Evolutionary conservation across 352 stramenopile species (phyloP).

Genomic region (Globisporangium orthogonon): DNA sequence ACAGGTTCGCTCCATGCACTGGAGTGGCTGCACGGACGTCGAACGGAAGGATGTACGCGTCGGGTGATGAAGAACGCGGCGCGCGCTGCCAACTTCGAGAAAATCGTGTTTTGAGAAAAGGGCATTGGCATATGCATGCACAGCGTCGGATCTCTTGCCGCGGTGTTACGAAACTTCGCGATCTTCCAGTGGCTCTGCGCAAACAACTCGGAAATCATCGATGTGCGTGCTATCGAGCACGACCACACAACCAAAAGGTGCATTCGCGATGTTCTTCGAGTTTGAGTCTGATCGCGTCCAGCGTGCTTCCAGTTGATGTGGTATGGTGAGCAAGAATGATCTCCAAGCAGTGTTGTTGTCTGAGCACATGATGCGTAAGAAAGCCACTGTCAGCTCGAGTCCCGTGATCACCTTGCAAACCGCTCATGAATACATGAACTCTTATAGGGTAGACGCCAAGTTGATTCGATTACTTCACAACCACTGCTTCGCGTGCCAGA

Average conservation of each 20-base stretch:
- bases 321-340: too few relatives aligned
- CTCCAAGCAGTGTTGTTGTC: too few relatives aligned
- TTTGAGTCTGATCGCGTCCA: not conserved
- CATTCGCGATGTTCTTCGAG: not conserved
- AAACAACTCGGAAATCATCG: not conserved
- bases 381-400: too few relatives aligned
- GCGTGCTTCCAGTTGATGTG: too few relatives aligned
- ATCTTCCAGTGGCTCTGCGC: not conserved
- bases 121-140: not conserved
- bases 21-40: too few relatives aligned
- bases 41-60: not conserved
- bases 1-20: too few relatives aligned
- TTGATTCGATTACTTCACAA: too few relatives aligned
- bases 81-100: not conserved
- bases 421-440: too few relatives aligned
- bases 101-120: not conserved
- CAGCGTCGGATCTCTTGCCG: not conserved
- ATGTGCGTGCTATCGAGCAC: not conserved
- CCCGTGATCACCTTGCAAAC: too few relatives aligned
- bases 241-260: too few relatives aligned
- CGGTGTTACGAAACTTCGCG: not conserved
- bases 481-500: not conserved
- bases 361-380: too few relatives aligned
- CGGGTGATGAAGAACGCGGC: not conserved
- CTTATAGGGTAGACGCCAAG: too few relatives aligned